Conservation (phyloP, 2,329 filamentous ascomycete species). For the Fusarium succisae region DNA sequence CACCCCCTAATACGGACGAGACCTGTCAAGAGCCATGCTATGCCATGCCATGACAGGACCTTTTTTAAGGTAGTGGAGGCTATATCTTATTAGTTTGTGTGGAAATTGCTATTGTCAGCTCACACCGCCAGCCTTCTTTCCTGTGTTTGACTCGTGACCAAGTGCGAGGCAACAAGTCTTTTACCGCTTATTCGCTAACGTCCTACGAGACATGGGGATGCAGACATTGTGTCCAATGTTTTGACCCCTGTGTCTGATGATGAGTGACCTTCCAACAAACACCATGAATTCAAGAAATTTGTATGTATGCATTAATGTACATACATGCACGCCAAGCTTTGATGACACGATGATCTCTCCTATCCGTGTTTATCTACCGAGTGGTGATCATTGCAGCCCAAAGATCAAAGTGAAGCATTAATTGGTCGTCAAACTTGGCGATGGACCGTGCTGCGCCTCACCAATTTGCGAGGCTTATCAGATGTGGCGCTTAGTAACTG, state of each 20-base stretch:
- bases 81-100: conserved; percentile 3
- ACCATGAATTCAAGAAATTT: not conserved
- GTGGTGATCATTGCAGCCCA: conserved; percentile 2
- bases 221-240: not conserved
- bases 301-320: not conserved
- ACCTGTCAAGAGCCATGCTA: conserved; percentile 17
- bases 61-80: conserved; percentile 13
- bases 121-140: conserved; percentile 14
- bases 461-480: conserved; percentile 22
- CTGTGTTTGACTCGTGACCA: not conserved
- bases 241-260: not conserved
- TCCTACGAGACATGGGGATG: not conserved
- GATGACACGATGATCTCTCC: not conserved
- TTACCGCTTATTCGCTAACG: not conserved
- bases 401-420: not conserved
- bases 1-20: conserved; percentile 2
- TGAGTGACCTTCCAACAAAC: not conserved
- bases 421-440: not conserved
- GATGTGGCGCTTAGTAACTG: conserved; percentile 36
- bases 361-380: conserved; percentile 3
- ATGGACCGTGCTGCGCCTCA: conserved; percentile 36
- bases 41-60: not conserved
- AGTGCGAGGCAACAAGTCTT: not conserved
- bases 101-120: conserved; percentile 1
- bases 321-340: not conserved